phyloP scores from a whole-genome alignment of 129 eudicot species.

The Arctium minus region DNA sequence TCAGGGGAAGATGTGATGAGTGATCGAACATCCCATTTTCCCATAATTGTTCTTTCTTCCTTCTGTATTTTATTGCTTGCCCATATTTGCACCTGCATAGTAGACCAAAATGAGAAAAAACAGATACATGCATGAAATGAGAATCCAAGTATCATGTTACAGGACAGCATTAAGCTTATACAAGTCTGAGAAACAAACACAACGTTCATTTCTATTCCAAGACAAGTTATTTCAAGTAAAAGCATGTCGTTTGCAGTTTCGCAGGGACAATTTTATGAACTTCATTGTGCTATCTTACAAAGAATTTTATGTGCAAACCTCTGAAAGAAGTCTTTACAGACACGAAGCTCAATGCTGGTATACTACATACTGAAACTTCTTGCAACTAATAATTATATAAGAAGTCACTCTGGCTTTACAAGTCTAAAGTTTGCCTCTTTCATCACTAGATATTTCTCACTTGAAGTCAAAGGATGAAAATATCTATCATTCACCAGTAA shows the following conservation, averaged over 20 bases:
- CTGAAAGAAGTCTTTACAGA: neutral
- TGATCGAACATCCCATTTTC: constrained; percentile 86
- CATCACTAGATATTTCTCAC: neutral
- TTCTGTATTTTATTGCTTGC: constrained; percentile 78
- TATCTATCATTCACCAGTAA: neutral
- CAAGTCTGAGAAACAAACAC: neutral
- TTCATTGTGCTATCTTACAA: neutral
- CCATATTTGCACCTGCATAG: constrained; percentile 83
- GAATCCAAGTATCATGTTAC: neutral
- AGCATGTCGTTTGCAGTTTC: neutral
- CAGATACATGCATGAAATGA: neutral
- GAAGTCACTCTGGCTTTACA: neutral
- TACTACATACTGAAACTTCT: neutral
- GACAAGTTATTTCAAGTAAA: neutral
- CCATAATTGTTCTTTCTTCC: constrained; percentile 77
- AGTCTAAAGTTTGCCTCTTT: neutral
- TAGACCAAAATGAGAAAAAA: neutral
- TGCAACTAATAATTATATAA: neutral
- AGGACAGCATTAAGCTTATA: neutral
- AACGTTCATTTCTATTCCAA: neutral
- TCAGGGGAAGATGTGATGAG: constrained; percentile 67
- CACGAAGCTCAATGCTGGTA: neutral
- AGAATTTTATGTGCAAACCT: neutral
- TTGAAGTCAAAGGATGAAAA: neutral
- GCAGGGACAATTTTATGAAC: neutral